phyloP scores from a whole-genome alignment of 192 early-diverging fungal genomes.

The Funneliformis geosporum region DNA sequence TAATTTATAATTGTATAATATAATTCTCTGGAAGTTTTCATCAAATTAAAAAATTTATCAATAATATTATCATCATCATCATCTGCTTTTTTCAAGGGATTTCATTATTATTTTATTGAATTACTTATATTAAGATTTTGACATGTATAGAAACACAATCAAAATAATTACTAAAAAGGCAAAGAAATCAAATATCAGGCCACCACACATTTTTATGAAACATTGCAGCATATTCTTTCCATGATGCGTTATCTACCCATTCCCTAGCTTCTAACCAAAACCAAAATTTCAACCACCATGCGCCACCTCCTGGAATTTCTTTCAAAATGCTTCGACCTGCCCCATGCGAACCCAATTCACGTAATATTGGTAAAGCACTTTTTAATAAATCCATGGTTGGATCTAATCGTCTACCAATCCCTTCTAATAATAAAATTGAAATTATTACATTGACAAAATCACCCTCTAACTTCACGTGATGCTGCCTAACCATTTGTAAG shows the following conservation, averaged over 20 bases:
- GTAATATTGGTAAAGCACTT: constrained; percentile 71
- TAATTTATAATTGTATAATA: no score
- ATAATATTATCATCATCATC: no score
- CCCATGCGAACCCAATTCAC: constrained; percentile 58
- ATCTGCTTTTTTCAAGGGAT: no score
- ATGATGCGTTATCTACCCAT: constrained; percentile 41
- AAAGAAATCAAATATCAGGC: constrained; percentile 27
- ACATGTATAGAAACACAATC: no score
- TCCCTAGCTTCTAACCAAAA: constrained; percentile 59
- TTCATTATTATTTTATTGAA: no score
- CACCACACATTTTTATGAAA: constrained; percentile 23
- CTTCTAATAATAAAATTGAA: constrained; percentile 90
- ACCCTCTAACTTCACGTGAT: constrained; percentile 92
- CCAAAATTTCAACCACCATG: constrained; percentile 65
- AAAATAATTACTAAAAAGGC: no score
- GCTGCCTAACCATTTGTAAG: constrained; percentile 82
- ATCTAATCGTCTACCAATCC: constrained; percentile 88
- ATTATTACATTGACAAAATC: constrained; percentile 95
- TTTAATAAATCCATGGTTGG: constrained; percentile 90
- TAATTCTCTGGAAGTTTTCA: no score
- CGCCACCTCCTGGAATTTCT: constrained; percentile 42
- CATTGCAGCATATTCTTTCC: constrained; percentile 6
- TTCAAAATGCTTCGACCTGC: constrained; percentile 47
- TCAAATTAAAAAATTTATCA: no score
- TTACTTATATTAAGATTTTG: no score